A percentile compares a stretch with the other conserved stretches of the same genome.
Evolutionary conservation across 176 grass and related monocot genomes (phyloP).

Genomic region (Puccinellia tenuiflora): DNA sequence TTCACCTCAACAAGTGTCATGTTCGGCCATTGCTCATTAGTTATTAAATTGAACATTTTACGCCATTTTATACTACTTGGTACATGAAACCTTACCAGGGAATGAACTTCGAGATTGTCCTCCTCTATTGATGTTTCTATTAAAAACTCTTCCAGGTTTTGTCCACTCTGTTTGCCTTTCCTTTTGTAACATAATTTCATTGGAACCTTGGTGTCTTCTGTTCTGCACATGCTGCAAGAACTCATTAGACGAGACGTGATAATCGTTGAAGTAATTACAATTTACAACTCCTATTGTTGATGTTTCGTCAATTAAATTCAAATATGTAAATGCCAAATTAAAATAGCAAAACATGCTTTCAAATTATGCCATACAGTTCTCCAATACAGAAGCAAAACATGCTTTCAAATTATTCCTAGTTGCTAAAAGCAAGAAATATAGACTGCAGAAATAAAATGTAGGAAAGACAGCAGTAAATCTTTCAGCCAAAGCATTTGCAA

Average conservation of each 20-base stretch:
- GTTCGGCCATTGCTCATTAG: not conserved
- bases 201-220: conserved; percentile 21
- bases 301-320: not conserved
- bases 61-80: not conserved
- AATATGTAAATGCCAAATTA: not conserved
- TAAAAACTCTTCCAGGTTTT: conserved; percentile 30
- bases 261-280: not conserved
- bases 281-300: not conserved
- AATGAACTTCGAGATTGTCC: conserved; percentile 28
- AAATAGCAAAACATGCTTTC: too few relatives aligned
- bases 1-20: not conserved
- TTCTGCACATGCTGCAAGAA: conserved; percentile 22
- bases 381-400: too few relatives aligned
- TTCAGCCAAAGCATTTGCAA: too few relatives aligned
- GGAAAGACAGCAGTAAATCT: too few relatives aligned
- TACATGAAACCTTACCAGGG: conserved; percentile 26
- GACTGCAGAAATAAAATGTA: too few relatives aligned
- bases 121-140: conserved; percentile 35
- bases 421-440: too few relatives aligned
- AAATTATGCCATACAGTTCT: too few relatives aligned
- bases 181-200: conserved; percentile 15
- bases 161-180: conserved; percentile 18
- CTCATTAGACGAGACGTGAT: not conserved
- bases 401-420: too few relatives aligned
- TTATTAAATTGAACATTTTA: not conserved